Evolutionary conservation across 306 rosid genomes (phyloP).

Genomic region (Bauhinia variegata): DNA sequence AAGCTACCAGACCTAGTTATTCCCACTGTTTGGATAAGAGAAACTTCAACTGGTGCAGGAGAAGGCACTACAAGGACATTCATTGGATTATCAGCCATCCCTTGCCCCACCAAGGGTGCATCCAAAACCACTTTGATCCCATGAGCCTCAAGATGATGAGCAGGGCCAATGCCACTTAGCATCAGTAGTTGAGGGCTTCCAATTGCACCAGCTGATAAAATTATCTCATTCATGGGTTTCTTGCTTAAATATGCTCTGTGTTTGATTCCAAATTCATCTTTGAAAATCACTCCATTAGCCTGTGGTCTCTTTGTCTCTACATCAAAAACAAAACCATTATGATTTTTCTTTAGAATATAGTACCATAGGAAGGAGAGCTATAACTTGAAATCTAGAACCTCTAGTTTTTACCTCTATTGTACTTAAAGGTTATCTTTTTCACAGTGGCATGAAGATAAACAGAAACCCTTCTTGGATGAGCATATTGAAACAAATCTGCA

Average conservation of each 20-base stretch:
- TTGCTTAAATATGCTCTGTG: slow-evolving; percentile 44
- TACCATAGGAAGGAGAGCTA: too few relatives aligned
- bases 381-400: too few relatives aligned
- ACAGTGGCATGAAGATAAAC: slow-evolving; percentile 75
- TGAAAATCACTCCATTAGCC: slow-evolving; percentile 73
- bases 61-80: slow-evolving; percentile 63
- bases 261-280: slow-evolving; percentile 51
- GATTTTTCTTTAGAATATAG: not conserved
- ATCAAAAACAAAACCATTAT: too few relatives aligned
- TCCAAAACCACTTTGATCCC: slow-evolving; percentile 54
- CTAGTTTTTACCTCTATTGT: slow-evolving; percentile 42
- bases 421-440: slow-evolving; percentile 53
- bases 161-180: slow-evolving; percentile 82
- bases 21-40: slow-evolving; percentile 71
- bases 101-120: slow-evolving; percentile 70
- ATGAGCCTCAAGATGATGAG: too few relatives aligned
- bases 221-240: slow-evolving; percentile 60
- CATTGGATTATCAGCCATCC: slow-evolving; percentile 85
- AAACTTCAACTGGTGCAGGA: slow-evolving; percentile 70
- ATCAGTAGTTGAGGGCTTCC: slow-evolving; percentile 76
- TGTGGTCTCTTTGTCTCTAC: slow-evolving; percentile 52
- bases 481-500: slow-evolving; percentile 40
- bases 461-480: slow-evolving; percentile 54
- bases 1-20: slow-evolving; percentile 57
- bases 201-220: slow-evolving; percentile 72